These are phyloP conservation scores for Fraxinus albicans DNA, from an alignment of 305 asterid species.

Conservation along the genomic window DNA sequence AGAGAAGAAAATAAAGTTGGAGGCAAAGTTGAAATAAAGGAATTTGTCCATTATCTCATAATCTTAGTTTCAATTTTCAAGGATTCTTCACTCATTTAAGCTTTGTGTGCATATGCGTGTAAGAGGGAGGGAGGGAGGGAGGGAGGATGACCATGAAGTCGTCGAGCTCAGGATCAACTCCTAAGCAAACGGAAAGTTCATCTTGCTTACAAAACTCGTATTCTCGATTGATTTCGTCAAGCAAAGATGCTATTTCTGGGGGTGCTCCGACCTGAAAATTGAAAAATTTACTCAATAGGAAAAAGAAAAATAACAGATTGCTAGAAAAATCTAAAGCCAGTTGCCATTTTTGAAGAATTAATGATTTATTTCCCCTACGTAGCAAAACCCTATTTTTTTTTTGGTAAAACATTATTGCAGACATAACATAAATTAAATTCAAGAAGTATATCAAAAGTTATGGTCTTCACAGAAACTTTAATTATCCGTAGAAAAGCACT, in stretches of 20 bases:
- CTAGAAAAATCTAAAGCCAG: neutral
- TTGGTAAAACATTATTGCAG: neutral
- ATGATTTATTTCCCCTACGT: neutral
- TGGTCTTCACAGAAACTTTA: neutral
- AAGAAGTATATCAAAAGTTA: neutral
- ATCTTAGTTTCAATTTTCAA: neutral
- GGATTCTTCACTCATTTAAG: neutral
- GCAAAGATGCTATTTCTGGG: conserved; percentile 51
- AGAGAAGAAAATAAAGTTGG: neutral
- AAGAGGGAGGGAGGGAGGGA: neutral
- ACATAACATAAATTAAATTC: neutral
- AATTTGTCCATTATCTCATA: neutral
- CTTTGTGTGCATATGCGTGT: neutral
- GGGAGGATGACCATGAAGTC: conserved; percentile 70
- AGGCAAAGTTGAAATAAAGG: neutral
- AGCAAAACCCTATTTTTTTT: neutral
- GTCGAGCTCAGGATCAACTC: conserved; percentile 81
- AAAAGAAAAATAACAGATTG: neutral
- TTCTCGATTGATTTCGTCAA: conserved; percentile 64
- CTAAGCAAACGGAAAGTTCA: conserved; percentile 46
- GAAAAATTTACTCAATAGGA: neutral
- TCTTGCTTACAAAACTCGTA: conserved; percentile 35
- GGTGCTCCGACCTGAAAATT: conserved; percentile 78
- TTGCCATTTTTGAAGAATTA: neutral
- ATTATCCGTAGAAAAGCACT: neutral